Evolutionary conservation across 2,329 filamentous ascomycete species (phyloP), one percentile per base, ranked within the genome.

Genomic region (Calycina marina): DNA sequence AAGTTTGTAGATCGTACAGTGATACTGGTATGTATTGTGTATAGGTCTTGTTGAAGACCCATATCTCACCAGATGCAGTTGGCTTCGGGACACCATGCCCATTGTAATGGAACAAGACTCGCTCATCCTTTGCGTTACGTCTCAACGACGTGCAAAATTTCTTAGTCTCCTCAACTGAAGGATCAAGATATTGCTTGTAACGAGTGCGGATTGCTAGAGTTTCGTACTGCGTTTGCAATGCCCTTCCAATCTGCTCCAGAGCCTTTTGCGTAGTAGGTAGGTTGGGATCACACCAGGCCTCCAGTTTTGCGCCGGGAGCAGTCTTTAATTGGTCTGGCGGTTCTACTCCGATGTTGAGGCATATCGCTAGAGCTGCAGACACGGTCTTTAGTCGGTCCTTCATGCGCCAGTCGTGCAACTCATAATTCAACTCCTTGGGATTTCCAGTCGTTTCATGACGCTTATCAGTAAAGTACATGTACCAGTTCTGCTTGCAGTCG

Each of bases 391-490:
- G 65, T 10, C 90, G 72, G 55, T 98, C 90, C 45, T 85, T 77
- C 81, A 96, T 94, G 37, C 90, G 79, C 90, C 90, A 98, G 54
- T 96, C 90, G 52, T 93, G 81, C 4, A 93, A 61, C 40, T 73
- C 65, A 44, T 70, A 71, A 15, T 60, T 56, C 12, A 65, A 67
- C 32, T 72, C 68, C 52, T 85, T 83, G 11, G 85, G 83, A 44
- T 86, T 84, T 14, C 85, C 90, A 20, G 84, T 88, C 14, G 84
- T 90, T 54, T 96, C 90, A 58, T 98, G 90, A 32, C 88, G 78
- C 58, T 96, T 96, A 57, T 98, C 90, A 41, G 88, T 94, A 57
- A 82, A 98, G 59, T 98, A 98, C 88, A 96, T 96, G 63, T 93
- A 96, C 73, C 93, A 98, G 45, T 84, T 92, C 80, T 93, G 56